Conservation (phyloP, 208 protist species). For the Leishmania tropica region DNA sequence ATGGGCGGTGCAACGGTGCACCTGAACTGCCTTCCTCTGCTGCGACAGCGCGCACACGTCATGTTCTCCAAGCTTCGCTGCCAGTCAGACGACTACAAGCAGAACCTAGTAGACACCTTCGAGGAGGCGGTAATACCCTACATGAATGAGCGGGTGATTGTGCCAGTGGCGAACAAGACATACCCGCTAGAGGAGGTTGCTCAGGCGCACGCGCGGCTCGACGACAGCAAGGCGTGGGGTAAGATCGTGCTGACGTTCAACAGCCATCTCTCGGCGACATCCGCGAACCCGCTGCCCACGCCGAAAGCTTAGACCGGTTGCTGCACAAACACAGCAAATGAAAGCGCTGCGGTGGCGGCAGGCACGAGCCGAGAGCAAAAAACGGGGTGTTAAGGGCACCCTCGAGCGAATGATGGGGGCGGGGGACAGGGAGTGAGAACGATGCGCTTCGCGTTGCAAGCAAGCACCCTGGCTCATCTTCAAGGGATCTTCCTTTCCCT, state of each 20-base stretch:
- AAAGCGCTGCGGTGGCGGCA: not conserved
- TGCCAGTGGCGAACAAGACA: conserved; percentile 66
- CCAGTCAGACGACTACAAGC: conserved; percentile 62
- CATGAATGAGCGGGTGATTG: conserved; percentile 53
- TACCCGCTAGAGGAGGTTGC: conserved; percentile 70
- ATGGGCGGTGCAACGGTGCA: conserved; percentile 62
- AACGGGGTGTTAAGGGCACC: not conserved
- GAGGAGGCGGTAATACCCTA: conserved; percentile 63
- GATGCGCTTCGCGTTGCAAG: not conserved
- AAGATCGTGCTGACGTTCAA: conserved; percentile 68
- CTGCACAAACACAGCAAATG: not conserved
- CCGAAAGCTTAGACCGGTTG: not conserved
- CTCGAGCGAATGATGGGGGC: not conserved
- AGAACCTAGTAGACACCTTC: conserved; percentile 55
- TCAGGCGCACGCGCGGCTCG: conserved; percentile 60
- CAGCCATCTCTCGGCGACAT: conserved; percentile 7
- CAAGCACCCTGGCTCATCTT: not conserved
- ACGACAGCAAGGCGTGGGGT: conserved; percentile 60
- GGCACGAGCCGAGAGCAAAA: not conserved
- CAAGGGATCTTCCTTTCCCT: not conserved
- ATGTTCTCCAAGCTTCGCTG: conserved; percentile 79
- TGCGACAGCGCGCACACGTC: conserved; percentile 63
- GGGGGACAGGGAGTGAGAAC: not conserved
- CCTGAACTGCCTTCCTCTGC: conserved; percentile 64
- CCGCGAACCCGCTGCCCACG: not conserved